Conservation (phyloP, 1,284 basidiomycete genomes). For the Marasmius sp. region DNA sequence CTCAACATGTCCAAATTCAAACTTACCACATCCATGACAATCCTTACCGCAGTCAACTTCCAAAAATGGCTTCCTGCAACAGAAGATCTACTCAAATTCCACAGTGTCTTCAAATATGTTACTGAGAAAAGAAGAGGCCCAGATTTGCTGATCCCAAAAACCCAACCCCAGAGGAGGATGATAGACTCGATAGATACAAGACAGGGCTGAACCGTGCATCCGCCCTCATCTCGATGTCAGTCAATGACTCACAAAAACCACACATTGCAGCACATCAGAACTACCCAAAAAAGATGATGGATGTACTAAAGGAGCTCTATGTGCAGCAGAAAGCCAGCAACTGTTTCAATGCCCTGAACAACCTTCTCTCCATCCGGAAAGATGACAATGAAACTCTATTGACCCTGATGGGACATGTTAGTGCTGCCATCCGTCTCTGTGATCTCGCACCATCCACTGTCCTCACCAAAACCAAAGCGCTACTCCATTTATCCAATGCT, state of each 20-base stretch:
- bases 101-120: background rate
- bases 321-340: slow-evolving; percentile 6
- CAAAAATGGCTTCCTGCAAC: background rate
- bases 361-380: slow-evolving; percentile 7
- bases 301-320: background rate
- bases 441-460: slow-evolving; percentile 1
- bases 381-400: slow-evolving; percentile 8
- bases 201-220: background rate
- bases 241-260: slow-evolving; percentile 6
- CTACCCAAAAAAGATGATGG: slow-evolving; percentile 6
- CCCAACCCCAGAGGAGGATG: background rate
- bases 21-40: slow-evolving; percentile 3
- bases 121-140: background rate
- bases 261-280: slow-evolving; percentile 3
- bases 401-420: no score
- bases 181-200: background rate
- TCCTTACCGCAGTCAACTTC: no score
- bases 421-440: background rate
- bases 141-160: background rate
- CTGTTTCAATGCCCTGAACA: slow-evolving; percentile 9
- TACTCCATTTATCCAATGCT: background rate
- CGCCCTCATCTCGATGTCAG: background rate
- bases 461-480: background rate
- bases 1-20: background rate
- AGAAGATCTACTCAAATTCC: background rate